Conservation (phyloP, 495 filamentous ascomycete genomes). For the Aspergillus homomorphus region DNA sequence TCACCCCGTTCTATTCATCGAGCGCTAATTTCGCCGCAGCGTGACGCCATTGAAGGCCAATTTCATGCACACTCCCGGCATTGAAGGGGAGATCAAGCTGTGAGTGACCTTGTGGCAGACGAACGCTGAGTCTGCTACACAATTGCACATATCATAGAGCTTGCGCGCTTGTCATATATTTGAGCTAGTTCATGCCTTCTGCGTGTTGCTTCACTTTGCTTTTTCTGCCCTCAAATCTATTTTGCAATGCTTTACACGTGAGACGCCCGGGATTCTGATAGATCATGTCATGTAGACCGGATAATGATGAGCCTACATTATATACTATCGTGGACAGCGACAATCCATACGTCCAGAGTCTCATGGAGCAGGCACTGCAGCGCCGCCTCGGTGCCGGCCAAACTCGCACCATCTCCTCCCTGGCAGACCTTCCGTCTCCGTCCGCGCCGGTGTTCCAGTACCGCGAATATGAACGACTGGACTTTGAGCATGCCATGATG, state of each 20-base stretch:
- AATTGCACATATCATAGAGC: conserved; percentile 26
- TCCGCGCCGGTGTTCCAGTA: conserved; percentile 68
- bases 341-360: conserved; percentile 78
- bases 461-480: conserved; percentile 77
- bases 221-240: conserved; percentile 11
- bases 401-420: conserved; percentile 44
- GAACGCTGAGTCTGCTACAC: conserved; percentile 22
- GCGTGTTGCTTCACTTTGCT: conserved; percentile 19
- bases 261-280: conserved; percentile 39
- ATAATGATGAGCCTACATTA: conserved; percentile 43
- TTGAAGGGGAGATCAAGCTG: conserved; percentile 80
- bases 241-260: not conserved
- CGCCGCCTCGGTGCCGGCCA: conserved; percentile 51
- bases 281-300: conserved; percentile 38
- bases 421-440: conserved; percentile 41
- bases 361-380: conserved; percentile 70
- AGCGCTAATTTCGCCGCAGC: conserved; percentile 44
- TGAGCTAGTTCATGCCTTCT: conserved; percentile 31
- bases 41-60: conserved; percentile 89
- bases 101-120: conserved; percentile 55
- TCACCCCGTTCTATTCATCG: not conserved
- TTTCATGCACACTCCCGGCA: conserved; percentile 74
- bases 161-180: conserved; percentile 27
- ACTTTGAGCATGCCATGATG: conserved; percentile 68
- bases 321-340: conserved; percentile 80